These are phyloP conservation scores for Fomitopsis betulina DNA, from an alignment of 1,284 basidiomycete species.

Conservation along the genomic window DNA sequence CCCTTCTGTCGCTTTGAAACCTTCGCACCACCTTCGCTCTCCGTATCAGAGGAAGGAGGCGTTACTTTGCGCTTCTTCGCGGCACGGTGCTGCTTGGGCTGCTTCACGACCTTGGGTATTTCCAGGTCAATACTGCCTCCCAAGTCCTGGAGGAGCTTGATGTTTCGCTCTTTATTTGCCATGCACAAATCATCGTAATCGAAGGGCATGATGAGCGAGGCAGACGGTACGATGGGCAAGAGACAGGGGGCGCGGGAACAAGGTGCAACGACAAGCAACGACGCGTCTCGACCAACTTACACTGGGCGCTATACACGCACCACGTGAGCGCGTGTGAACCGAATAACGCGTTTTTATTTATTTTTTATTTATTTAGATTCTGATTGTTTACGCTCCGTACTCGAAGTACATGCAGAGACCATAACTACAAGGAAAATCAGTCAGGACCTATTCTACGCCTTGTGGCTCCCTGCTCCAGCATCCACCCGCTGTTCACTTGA, in stretches of 20 bases:
- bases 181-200: constrained; percentile 33
- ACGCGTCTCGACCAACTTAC: background rate
- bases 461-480: too few relatives aligned
- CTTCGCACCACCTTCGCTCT: constrained; percentile 20
- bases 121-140: constrained; percentile 26
- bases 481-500: too few relatives aligned
- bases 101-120: constrained; percentile 23
- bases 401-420: too few relatives aligned
- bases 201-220: background rate
- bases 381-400: too few relatives aligned
- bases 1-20: constrained; percentile 4
- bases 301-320: background rate
- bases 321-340: background rate
- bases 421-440: too few relatives aligned
- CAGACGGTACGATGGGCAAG: background rate
- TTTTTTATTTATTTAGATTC: too few relatives aligned
- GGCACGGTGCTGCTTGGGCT: constrained; percentile 38
- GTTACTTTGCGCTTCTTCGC: constrained; percentile 30
- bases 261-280: background rate
- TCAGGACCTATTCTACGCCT: too few relatives aligned
- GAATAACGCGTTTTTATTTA: too few relatives aligned
- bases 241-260: too few relatives aligned
- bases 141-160: constrained; percentile 35
- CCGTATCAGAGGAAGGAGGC: constrained; percentile 7
- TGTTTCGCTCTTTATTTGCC: constrained; percentile 49